Evolutionary conservation across 192 early-diverging fungal species (phyloP).

Genomic region (Chytriomyces sp.): DNA sequence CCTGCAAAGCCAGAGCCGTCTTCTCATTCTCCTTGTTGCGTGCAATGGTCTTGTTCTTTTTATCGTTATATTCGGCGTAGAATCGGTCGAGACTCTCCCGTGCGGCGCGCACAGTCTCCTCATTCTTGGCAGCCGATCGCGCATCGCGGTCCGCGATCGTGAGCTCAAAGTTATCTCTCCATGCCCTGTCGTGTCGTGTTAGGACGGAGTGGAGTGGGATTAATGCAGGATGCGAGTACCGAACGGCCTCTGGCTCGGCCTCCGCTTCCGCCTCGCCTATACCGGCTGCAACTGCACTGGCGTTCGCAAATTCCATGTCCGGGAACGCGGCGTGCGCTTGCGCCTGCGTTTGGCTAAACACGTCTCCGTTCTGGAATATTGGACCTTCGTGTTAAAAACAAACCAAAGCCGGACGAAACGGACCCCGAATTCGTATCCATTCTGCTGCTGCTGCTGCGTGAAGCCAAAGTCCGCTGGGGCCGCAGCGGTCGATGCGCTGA

Average conservation of each 20-base stretch:
- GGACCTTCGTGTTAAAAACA: not conserved
- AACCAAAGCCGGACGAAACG: too few species aligned
- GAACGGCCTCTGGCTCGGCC: conserved; percentile 19
- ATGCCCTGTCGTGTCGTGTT: conserved; percentile 35
- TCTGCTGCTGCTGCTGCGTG: too few species aligned
- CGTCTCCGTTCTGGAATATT: not conserved
- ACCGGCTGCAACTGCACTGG: not conserved
- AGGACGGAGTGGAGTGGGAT: not conserved
- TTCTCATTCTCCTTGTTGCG: conserved; percentile 56
- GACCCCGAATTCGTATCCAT: too few species aligned
- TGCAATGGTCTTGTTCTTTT: conserved; percentile 50
- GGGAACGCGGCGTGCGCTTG: not conserved
- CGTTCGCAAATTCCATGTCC: too few species aligned
- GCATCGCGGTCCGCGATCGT: conserved; percentile 50
- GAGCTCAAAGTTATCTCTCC: conserved; percentile 47
- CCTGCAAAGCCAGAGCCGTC: conserved; percentile 26
- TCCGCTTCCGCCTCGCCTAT: not conserved
- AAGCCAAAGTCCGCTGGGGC: not conserved
- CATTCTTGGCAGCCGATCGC: conserved; percentile 41
- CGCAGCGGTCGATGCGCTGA: not conserved
- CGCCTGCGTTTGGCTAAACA: not conserved
- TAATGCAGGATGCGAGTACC: not conserved
- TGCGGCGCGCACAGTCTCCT: conserved; percentile 39
- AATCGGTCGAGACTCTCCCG: conserved; percentile 57
- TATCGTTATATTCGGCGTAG: conserved; percentile 66